Evolutionary conservation across 306 rosid genomes (phyloP), one percentile per base, ranked within the genome.

Genomic region (Biancaea sappan): DNA sequence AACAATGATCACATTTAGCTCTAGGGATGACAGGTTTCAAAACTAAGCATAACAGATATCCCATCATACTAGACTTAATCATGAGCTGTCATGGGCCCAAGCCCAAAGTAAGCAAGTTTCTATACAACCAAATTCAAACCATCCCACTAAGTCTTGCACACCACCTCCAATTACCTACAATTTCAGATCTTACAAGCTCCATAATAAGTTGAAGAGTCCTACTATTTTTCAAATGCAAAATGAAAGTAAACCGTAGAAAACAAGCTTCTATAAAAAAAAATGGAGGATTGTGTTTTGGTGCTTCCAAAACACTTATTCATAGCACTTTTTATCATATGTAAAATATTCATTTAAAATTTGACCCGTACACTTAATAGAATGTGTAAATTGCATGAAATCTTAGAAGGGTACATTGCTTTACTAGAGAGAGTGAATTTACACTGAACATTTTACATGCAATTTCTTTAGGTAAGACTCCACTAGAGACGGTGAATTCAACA

Each of bases 381-480:
- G 1, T 46, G 19, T 46, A 3, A 14, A 43, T 43, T 43, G 48
- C 43, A 37, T 37, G 12, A 37, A 37, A 37, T 8, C 43, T 13
- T 37, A 37, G 10, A 37, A 13, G 47, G 15, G 21, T 4, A 46
- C 7, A 3, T 3, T 46, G 51, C 19, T 46, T 15, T 62, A 47
- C 26, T 24, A 66, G 24, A 54, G 24, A 34, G 26, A 24, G 47
- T 32, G 35, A 81, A 37, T 46, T 80, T n/a, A n/a, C n/a, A n/a
- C n/a, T n/a, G n/a, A n/a, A n/a, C n/a, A n/a, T 15, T 62, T 15
- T 6, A 41, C 10, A 3, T 29, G 43, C 69, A 66, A 24, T 44
- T 35, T 70, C 40, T 40, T 47, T 18, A 61, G 38, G 59, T 28
- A 69, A 32, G 4, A 46, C 25, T 12, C 4, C 14, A 47, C 26